These are phyloP conservation scores for Hymenoscyphus infarciens DNA, from an alignment of 2,329 filamentous ascomycete species.

Conservation along the genomic window DNA sequence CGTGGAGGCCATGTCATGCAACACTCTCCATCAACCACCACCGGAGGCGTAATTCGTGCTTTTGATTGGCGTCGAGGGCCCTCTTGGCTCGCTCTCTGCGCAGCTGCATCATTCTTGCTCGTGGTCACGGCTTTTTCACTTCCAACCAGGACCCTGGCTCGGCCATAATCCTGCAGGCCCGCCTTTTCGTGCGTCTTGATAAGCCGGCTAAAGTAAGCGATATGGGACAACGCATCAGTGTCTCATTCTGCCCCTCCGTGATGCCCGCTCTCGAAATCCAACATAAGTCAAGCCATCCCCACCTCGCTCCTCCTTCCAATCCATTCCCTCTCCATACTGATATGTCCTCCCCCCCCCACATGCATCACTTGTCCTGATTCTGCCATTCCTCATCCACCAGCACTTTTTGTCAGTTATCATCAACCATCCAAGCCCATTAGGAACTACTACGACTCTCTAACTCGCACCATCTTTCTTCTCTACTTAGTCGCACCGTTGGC, in stretches of 20 bases:
- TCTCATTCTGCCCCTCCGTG: constrained; percentile 24
- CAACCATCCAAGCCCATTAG: constrained; percentile 7
- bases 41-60: constrained; percentile 10
- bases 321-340: constrained; percentile 18
- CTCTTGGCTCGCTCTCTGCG: constrained; percentile 19
- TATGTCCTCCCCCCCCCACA: constrained; percentile 18
- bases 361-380: constrained; percentile 18
- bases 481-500: constrained; percentile 22
- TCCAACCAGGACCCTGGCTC: constrained; percentile 18
- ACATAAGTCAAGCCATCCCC: constrained; percentile 28
- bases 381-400: constrained; percentile 15
- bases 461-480: constrained; percentile 12
- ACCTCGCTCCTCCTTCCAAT: constrained; percentile 17
- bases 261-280: constrained; percentile 13
- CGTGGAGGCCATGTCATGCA: constrained; percentile 12
- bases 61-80: not conserved
- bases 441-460: constrained; percentile 9
- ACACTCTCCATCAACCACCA: constrained; percentile 13
- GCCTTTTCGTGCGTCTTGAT: constrained; percentile 19
- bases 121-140: constrained; percentile 3
- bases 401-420: constrained; percentile 20
- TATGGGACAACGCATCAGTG: constrained; percentile 32
- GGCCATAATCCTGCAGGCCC: constrained; percentile 14
- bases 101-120: constrained; percentile 13
- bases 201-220: constrained; percentile 24